Percentiles rank a stretch among this genome's conserved stretches.
These are phyloP conservation scores for Taxillus chinensis DNA, from an alignment of 164 flowering plant genomes.

Conservation along the genomic window DNA sequence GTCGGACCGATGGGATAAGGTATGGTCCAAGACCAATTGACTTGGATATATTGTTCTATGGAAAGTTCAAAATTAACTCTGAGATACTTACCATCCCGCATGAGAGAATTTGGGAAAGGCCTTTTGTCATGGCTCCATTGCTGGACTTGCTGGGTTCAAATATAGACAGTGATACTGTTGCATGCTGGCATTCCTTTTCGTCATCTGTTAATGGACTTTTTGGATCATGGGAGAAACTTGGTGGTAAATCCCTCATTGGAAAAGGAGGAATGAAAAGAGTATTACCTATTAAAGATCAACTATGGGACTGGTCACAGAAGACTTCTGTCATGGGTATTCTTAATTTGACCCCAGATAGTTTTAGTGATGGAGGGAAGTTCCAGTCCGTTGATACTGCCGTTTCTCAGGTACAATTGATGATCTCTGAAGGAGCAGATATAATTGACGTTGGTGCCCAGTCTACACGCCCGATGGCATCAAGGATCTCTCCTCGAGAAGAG, in stretches of 20 bases:
- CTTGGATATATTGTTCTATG: slow-evolving; percentile 84
- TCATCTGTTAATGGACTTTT: slow-evolving; percentile 42
- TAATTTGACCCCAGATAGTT: slow-evolving; percentile 89
- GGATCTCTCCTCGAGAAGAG: slow-evolving; percentile 68
- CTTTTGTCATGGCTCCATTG: slow-evolving; percentile 90
- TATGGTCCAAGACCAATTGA: slow-evolving; percentile 97
- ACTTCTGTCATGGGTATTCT: slow-evolving; percentile 83
- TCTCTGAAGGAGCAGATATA: slow-evolving; percentile 81
- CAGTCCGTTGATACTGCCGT: slow-evolving; percentile 57
- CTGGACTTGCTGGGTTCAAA: slow-evolving; percentile 70
- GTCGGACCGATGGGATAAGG: slow-evolving; percentile 72
- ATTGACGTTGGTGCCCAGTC: slow-evolving; percentile 95
- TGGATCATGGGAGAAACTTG: slow-evolving; percentile 68
- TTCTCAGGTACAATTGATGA: slow-evolving; percentile 57
- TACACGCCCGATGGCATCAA: slow-evolving; percentile 70
- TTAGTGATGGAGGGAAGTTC: slow-evolving; percentile 89
- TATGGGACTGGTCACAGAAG: slow-evolving; percentile 80
- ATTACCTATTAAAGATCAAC: slow-evolving; percentile 49
- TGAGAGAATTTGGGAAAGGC: slow-evolving; percentile 90
- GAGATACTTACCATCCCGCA: slow-evolving; percentile 75
- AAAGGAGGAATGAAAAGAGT: slow-evolving; percentile 71
- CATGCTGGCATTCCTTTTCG: slow-evolving; percentile 73
- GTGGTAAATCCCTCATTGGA: slow-evolving; percentile 70
- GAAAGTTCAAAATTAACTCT: slow-evolving; percentile 50
- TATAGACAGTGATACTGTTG: slow-evolving; percentile 47